Evolutionary conservation across 139 green algal species (phyloP), one percentile per base, ranked within the genome.

Genomic region (Chlorella sp.): DNA sequence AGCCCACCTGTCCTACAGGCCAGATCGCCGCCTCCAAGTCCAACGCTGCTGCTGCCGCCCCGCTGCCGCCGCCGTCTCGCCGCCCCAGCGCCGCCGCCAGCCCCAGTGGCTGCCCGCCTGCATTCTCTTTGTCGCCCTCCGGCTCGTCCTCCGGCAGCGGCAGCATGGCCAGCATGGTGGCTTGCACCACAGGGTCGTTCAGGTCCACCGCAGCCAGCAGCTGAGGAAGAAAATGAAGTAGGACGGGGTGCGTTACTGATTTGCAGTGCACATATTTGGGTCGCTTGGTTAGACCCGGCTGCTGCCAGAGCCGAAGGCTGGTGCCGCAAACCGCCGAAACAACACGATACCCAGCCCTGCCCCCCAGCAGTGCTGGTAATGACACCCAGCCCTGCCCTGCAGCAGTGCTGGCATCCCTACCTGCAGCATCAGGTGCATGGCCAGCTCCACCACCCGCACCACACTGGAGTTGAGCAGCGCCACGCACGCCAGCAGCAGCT

Each of bases 401-500:
- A 28, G 5, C 12, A 18, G 1, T 11, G 30, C 64, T 23, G 11
- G 15, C n/a, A 17, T 3, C 4, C 75, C 15, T 63, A 95, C 87
- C 47, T 74, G 78, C 30, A 83, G 70, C 62, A 98, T 80, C 26
- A 98, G 89, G 0, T 86, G 74, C 55, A 95, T 87, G 9, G 88
- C 88, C 30, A 92, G 84, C 69, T 85, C 62, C 78, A 94, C 97
- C 25, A 99, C 74, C 67, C 94, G 90, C 25, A 98, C 93, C 38
- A 93, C 93, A 55, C 88, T 88, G 16, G 80, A 94, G 83, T 93
- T 76, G 67, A 98, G 89, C 78, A 98, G 80, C 44, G 93, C 93
- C 28, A 98, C 65, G 28, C 84, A 93, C 5, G 92, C 87, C 88
- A 95, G 93, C 73, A 96, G 94, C 25, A 98, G 28, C 65, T 98